Evolutionary conservation across 2,329 filamentous ascomycete species (phyloP).

Genomic region (Colletotrichum gigasporum): DNA sequence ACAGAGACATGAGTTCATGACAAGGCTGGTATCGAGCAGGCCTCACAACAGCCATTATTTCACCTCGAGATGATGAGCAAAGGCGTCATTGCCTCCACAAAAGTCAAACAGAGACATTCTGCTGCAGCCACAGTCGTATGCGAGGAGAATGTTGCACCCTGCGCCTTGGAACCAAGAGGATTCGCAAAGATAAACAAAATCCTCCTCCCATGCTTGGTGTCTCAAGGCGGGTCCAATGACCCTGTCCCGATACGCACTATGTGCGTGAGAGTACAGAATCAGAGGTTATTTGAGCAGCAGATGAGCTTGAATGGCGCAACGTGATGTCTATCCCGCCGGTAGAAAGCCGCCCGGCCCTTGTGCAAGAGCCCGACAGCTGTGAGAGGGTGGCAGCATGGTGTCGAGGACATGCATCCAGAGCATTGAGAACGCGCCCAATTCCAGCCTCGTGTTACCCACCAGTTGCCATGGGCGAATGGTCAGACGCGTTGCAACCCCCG

Average conservation of each 20-base stretch:
- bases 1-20: not conserved
- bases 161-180: not conserved
- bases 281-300: not conserved
- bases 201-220: not conserved
- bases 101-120: constrained; percentile 15
- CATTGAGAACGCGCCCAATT: not conserved
- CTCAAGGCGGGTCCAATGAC: not conserved
- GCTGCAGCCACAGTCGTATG: constrained; percentile 11
- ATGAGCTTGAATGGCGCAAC: not conserved
- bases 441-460: constrained; percentile 15
- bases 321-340: not conserved
- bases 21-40: not conserved
- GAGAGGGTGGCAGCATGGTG: not conserved
- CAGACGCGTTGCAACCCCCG: constrained; percentile 11
- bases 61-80: not conserved
- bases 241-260: not conserved
- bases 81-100: not conserved
- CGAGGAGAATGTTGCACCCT: not conserved
- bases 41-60: not conserved
- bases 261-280: not conserved
- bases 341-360: not conserved
- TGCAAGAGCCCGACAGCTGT: not conserved
- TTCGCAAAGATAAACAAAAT: not conserved
- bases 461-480: not conserved
- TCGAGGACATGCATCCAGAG: not conserved